Base-by-base conservation (phyloP, 805 yeast species). In the Candida endomychidarum region DNA sequence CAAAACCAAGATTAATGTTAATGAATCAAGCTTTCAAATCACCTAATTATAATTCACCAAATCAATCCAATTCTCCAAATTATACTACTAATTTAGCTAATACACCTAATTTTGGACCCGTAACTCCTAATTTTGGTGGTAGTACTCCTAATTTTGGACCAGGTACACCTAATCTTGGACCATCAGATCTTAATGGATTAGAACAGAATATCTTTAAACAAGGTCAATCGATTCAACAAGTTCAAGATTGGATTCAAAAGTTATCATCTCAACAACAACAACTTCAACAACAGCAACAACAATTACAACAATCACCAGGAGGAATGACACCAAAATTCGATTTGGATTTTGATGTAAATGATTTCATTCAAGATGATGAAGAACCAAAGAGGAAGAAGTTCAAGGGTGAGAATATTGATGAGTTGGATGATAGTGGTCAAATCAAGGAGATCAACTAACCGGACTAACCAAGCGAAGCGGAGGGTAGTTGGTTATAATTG, bases 221-320 rank as follows among this genome's bases (percentile, higher is more conserved):
- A 47, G 79, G 78, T 9, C 72, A 68, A 45, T 70, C 78, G 3
- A 65, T 77, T 39, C 75, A 67, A 53, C 80, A 76, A 51, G 78
- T 75, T 1, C 78, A 75, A 52, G 81, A 77, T 44, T 76, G 80
- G 80, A 67, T 76, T 34, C 73, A 65, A 38, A 67, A 57, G 43
- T 47, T 70, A 26, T 56, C 57, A 3, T 43, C 45, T 15, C 60
- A 54, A 34, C 51, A 43, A 27, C 32, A 40, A 12, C 30, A 40
- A 20, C 39, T 41, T 9, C 47, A 40, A 22, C 39, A 50, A 18
- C 51, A 52, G 15, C 51, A 38, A 16, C 36, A 29, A 14, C 34
- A 36, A 18, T 27, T 36, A 20, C 26, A 28, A 12, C 39, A 27
- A 36, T 19, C 30, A 15, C 22, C 29, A 10, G 16, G 24, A 15